Conservation (phyloP, 805 yeast genomes). For the Cyberlindnera mrakii region DNA sequence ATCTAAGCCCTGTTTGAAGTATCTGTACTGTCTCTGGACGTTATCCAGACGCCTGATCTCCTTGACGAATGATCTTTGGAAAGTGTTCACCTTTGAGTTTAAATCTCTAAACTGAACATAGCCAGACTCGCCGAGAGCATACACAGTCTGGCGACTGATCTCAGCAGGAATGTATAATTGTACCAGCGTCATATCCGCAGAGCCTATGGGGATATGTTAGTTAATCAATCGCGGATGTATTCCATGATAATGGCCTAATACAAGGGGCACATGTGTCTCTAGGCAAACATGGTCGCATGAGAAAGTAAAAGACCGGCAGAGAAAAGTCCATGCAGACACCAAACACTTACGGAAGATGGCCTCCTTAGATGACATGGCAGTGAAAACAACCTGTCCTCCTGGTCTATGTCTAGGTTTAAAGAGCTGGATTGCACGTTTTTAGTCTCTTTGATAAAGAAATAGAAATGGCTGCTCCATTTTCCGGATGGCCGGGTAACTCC, state of each 20-base stretch:
- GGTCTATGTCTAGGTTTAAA: too few species aligned
- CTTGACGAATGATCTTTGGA: constrained; percentile 87
- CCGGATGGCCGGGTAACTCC: neutral
- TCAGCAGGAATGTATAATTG: constrained; percentile 92
- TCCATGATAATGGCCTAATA: neutral
- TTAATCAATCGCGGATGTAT: constrained; percentile 1
- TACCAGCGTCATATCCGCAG: constrained; percentile 96
- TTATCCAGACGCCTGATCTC: constrained; percentile 84
- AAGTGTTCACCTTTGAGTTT: constrained; percentile 72
- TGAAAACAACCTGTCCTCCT: neutral
- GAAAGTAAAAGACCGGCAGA: neutral
- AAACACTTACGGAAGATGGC: constrained; percentile 34
- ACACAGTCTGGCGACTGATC: constrained; percentile 78
- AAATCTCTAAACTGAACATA: constrained; percentile 86
- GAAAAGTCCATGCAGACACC: too few species aligned
- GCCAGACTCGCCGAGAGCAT: constrained; percentile 82
- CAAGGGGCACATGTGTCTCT: neutral
- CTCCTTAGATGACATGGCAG: constrained; percentile 27
- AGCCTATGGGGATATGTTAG: constrained; percentile 34
- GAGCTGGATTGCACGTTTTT: neutral
- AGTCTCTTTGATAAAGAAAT: neutral
- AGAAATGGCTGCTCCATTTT: neutral
- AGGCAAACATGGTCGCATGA: neutral
- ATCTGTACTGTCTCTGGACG: constrained; percentile 76
- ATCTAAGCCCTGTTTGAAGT: constrained; percentile 44